Evolutionary conservation across 2,329 filamentous ascomycete species (phyloP).

Genomic region (Neopestalotiopsis rosae): DNA sequence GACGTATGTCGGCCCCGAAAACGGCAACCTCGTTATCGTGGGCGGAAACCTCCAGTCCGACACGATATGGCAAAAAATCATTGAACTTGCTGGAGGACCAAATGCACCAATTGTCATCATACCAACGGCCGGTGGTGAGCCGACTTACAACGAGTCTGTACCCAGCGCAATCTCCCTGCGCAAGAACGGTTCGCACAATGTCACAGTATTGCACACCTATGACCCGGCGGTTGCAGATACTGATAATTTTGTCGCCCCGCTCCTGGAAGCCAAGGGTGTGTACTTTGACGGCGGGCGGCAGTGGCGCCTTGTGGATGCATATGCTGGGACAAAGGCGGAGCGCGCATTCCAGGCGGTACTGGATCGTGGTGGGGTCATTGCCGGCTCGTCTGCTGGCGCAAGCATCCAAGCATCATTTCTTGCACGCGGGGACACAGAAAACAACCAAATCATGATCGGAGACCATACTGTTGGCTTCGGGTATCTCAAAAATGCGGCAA

Average conservation of each 20-base stretch:
- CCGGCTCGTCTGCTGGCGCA: conserved; percentile 36
- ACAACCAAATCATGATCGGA: conserved; percentile 37
- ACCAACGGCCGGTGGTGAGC: conserved; percentile 35
- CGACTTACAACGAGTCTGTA: conserved; percentile 33
- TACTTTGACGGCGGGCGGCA: conserved; percentile 40
- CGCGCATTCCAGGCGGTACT: conserved; percentile 34
- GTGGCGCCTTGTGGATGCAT: conserved; percentile 39
- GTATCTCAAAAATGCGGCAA: conserved; percentile 33
- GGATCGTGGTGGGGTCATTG: conserved; percentile 33
- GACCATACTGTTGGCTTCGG: conserved; percentile 39
- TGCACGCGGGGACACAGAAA: conserved; percentile 36
- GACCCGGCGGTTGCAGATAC: conserved; percentile 35
- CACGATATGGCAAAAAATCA: conserved; percentile 36
- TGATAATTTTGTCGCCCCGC: conserved; percentile 35
- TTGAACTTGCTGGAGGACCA: conserved; percentile 32
- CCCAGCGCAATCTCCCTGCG: conserved; percentile 32
- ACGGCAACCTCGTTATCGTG: conserved; percentile 36
- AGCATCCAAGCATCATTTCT: conserved; percentile 39
- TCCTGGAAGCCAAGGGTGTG: conserved; percentile 30
- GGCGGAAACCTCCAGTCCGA: conserved; percentile 36
- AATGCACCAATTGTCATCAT: conserved; percentile 36
- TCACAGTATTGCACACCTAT: conserved; percentile 39
- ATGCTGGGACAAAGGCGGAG: conserved; percentile 37
- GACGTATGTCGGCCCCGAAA: conserved; percentile 33
- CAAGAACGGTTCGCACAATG: conserved; percentile 32